Conservation (phyloP, 371 early-diverging fungal species). For the Apophysomyces variabilis region DNA sequence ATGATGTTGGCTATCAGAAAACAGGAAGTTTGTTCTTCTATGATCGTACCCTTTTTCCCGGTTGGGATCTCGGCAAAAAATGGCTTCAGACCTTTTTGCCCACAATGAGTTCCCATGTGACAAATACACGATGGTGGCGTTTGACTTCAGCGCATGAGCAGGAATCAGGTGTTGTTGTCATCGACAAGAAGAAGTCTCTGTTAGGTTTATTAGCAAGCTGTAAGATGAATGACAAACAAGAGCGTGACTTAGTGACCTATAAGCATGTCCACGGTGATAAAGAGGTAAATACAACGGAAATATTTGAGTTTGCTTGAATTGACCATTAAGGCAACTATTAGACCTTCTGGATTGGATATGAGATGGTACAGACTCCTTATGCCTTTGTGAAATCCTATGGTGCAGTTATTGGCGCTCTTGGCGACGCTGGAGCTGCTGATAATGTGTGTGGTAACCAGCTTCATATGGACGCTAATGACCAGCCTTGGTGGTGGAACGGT, state of each 20-base stretch:
- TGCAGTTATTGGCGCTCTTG: constrained; percentile 59
- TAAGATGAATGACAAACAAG: constrained; percentile 59
- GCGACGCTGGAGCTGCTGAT: constrained; percentile 42
- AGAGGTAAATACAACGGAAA: constrained; percentile 37
- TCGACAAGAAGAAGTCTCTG: constrained; percentile 59
- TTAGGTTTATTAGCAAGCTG: constrained; percentile 60
- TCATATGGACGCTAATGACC: constrained; percentile 41
- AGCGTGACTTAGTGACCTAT: constrained; percentile 54
- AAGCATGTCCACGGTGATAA: constrained; percentile 59
- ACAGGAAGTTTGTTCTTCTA: constrained; percentile 69
- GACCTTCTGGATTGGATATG: constrained; percentile 66
- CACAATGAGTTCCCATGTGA: constrained; percentile 43
- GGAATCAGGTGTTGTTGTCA: constrained; percentile 68
- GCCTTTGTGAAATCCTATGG: constrained; percentile 56
- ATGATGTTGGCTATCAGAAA: constrained; percentile 55
- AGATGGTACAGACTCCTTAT: constrained; percentile 63
- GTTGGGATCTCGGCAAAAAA: constrained; percentile 34
- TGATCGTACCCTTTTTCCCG: constrained; percentile 60
- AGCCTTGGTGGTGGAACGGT: constrained; percentile 60
- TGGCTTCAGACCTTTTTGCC: constrained; percentile 58
- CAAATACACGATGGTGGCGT: constrained; percentile 52
- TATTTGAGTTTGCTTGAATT: not conserved
- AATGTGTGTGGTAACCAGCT: constrained; percentile 62
- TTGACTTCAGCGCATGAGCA: constrained; percentile 57
- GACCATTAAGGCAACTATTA: constrained; percentile 12